Base-by-base conservation (phyloP, 1,284 basidiomycete species). In the Fistulina hepatica region DNA sequence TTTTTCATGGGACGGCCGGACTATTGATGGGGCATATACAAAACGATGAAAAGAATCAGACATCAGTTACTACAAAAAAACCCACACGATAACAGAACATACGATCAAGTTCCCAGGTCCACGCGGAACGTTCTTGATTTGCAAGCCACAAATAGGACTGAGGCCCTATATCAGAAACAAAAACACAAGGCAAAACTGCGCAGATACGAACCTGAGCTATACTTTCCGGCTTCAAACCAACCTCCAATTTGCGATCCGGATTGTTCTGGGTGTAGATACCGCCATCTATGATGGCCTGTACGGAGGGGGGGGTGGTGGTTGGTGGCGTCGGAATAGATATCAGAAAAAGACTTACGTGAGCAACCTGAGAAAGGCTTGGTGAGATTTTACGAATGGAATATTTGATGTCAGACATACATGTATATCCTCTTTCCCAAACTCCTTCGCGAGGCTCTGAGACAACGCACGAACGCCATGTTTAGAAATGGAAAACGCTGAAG, bases 361-460 rank as follows among this genome's bases (percentile, higher is more conserved):
- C 70, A 22, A 76, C 68, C 72, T 76, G 39, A n/a, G 21, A 13
- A 30, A 30, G 5, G 9, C 11, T 21, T 12, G n/a, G 5, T 30
- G 21, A 12, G 17, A 36, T 15, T 21, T 3, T 16, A 34, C 11
- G 10, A 23, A 21, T 28, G n/a, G 31, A 23, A 26, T 30, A 22
- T 19, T 27, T 33, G 31, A 12, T 56, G 65, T 36, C 11, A 78
- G 81, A 57, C 88, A 81, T 38, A 88, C 45, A 44, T 46, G 45
- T 27, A 80, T 77, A 42, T 77, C 74, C 43, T 85, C 60, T 51
- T 76, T 76, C 12, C 77, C 77, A 51, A 85, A 88, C 51, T 88
- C 84, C 55, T 86, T 83, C 21, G 73, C 73, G 52, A 88, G 57
- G 42, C 80, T 82, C 62, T 88, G 82, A 9, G 73, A 72, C 33